Percentiles rank a stretch among this genome's conserved stretches.
Conservation (phyloP, 83 land plant genomes). For the Diphasiastrum complanatum region DNA sequence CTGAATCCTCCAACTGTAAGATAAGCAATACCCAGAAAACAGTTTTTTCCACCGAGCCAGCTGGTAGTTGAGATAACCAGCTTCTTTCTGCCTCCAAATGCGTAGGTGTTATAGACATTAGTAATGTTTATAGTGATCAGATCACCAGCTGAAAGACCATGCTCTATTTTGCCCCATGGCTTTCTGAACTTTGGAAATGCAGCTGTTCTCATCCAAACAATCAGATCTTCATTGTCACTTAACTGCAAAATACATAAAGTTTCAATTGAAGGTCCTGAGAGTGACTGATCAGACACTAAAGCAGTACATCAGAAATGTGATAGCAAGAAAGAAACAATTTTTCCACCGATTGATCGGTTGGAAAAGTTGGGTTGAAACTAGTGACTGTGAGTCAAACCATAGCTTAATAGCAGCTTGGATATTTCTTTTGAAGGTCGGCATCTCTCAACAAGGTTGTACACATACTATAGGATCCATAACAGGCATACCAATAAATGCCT, state of each 20-base stretch:
- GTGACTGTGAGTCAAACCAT: too few relatives aligned
- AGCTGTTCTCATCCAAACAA: slow-evolving; percentile 72
- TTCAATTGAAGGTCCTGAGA: not conserved
- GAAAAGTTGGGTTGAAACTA: too few relatives aligned
- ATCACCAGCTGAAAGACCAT: slow-evolving; percentile 35
- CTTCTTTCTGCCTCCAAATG: slow-evolving; percentile 55
- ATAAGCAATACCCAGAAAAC: slow-evolving; percentile 58
- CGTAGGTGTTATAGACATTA: slow-evolving; percentile 54
- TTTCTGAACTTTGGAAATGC: slow-evolving; percentile 61
- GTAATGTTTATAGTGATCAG: slow-evolving; percentile 24
- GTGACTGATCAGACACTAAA: not conserved
- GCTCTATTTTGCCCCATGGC: slow-evolving; percentile 54
- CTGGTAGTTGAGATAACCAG: slow-evolving; percentile 63
- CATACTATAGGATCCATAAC: too few relatives aligned
- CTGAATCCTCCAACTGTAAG: slow-evolving; percentile 56
- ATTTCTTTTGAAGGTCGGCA: too few relatives aligned
- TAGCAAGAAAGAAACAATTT: too few relatives aligned
- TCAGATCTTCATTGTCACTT: slow-evolving; percentile 54
- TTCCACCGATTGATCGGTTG: too few relatives aligned
- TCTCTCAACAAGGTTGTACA: too few relatives aligned
- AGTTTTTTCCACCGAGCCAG: slow-evolving; percentile 63
- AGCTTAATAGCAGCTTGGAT: too few relatives aligned
- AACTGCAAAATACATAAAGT: slow-evolving; percentile 30
- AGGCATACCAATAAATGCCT: too few relatives aligned
- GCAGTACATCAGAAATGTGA: not conserved